These are phyloP conservation scores for Mycena amicta DNA, from an alignment of 768 basidiomycete genomes.

Conservation along the genomic window DNA sequence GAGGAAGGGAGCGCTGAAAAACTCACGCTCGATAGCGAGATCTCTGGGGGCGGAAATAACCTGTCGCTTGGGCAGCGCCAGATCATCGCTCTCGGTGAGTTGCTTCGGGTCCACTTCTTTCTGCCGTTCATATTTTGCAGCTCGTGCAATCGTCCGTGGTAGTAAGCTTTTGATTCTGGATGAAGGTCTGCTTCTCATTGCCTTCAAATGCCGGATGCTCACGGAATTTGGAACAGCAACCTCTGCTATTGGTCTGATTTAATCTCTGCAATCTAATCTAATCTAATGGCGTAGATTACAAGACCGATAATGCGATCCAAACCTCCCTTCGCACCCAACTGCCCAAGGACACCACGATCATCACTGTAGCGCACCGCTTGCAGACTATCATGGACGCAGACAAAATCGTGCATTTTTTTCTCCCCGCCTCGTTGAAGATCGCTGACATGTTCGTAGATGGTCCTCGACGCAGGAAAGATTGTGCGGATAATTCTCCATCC, in stretches of 20 bases:
- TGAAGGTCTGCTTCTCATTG: not conserved
- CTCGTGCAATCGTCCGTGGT: slow-evolving; percentile 2
- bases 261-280: not conserved
- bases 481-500: slow-evolving; percentile 14
- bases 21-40: slow-evolving; percentile 33
- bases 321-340: slow-evolving; percentile 38
- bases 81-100: slow-evolving; percentile 43
- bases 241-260: slow-evolving; percentile 8
- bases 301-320: slow-evolving; percentile 47
- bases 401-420: slow-evolving; percentile 28
- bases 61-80: slow-evolving; percentile 47
- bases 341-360: slow-evolving; percentile 35
- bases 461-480: slow-evolving; percentile 46
- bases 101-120: not conserved
- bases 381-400: slow-evolving; percentile 34
- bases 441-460: slow-evolving; percentile 30
- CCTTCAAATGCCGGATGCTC: not conserved
- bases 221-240: slow-evolving; percentile 1
- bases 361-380: slow-evolving; percentile 30
- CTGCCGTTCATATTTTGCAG: not conserved
- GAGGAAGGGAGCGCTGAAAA: slow-evolving; percentile 22
- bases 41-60: slow-evolving; percentile 31
- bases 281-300: too few relatives aligned
- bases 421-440: slow-evolving; percentile 25
- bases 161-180: slow-evolving; percentile 21